A percentile compares a stretch with the other conserved stretches of the same genome.
phyloP scores from a whole-genome alignment of 345 rosid genomes.

The Populus davidiana region DNA sequence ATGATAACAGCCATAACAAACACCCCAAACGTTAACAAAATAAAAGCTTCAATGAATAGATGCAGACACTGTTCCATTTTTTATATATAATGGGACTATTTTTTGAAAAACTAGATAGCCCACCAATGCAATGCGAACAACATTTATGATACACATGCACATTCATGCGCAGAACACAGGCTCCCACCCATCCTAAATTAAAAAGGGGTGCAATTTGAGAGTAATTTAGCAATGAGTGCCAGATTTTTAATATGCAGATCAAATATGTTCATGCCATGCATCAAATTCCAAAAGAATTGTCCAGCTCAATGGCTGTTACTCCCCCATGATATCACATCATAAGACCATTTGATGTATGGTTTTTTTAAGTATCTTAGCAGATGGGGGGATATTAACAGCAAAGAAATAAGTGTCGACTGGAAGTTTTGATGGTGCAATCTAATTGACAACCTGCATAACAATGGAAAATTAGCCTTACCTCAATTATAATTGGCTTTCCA shows the following conservation, averaged over 20 bases:
- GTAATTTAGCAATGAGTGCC: not conserved
- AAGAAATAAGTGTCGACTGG: not conserved
- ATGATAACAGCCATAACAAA: not conserved
- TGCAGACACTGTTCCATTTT: not conserved
- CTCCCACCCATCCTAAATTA: not conserved
- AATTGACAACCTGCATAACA: not conserved
- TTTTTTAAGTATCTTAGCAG: not conserved
- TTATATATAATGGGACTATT: not conserved
- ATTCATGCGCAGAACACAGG: too few relatives aligned
- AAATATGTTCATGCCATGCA: not conserved
- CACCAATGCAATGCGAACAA: too few relatives aligned
- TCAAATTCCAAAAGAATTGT: not conserved
- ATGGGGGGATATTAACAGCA: not conserved
- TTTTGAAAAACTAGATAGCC: too few relatives aligned
- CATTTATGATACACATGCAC: too few relatives aligned
- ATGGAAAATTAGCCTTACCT: constrained; percentile 42
- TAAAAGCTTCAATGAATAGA: not conserved
- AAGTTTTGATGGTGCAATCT: not conserved
- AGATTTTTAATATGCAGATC: not conserved
- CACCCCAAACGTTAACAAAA: not conserved
- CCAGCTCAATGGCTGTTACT: too few relatives aligned
- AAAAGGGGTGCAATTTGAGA: not conserved
- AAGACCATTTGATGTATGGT: not conserved
- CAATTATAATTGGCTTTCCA: constrained; percentile 96
- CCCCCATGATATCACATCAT: not conserved